Conservation (phyloP, 164 flowering plant species). For the Vitis rupestris region DNA sequence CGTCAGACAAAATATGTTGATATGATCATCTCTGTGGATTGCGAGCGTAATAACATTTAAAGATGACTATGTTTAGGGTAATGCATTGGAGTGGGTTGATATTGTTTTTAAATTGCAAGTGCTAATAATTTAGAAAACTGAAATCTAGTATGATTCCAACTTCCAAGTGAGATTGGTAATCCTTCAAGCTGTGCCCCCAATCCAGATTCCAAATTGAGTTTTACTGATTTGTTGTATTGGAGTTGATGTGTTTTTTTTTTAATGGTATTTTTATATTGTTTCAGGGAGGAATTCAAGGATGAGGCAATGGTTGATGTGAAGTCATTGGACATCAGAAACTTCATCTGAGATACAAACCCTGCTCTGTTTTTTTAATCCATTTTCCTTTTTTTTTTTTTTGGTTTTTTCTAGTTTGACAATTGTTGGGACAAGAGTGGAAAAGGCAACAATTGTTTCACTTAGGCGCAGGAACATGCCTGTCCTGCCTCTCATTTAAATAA, state of each 20-base stretch:
- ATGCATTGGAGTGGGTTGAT: too few species aligned
- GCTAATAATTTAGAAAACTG: too few species aligned
- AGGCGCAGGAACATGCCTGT: neutral
- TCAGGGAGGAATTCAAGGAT: constrained; percentile 96
- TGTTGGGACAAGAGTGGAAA: neutral
- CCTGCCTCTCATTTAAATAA: constrained; percentile 1
- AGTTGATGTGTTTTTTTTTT: neutral
- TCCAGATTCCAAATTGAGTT: too few species aligned
- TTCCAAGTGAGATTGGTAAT: too few species aligned
- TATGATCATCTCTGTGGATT: too few species aligned
- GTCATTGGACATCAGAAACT: constrained; percentile 88
- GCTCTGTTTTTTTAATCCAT: too few species aligned
- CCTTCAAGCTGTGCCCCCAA: too few species aligned
- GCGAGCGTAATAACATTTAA: too few species aligned
- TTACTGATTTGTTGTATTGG: neutral
- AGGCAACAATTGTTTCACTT: neutral
- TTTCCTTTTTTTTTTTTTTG: neutral
- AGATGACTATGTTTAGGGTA: too few species aligned
- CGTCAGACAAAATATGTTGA: too few species aligned
- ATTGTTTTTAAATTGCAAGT: too few species aligned
- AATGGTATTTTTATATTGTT: constrained; percentile 4
- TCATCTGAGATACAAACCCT: constrained; percentile 39
- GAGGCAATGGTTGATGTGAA: constrained; percentile 72
- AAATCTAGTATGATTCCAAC: too few species aligned
- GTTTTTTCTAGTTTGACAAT: neutral